These are phyloP conservation scores for Cercospora sp. DNA, from an alignment of 2,329 filamentous ascomycete species.

Conservation along the genomic window DNA sequence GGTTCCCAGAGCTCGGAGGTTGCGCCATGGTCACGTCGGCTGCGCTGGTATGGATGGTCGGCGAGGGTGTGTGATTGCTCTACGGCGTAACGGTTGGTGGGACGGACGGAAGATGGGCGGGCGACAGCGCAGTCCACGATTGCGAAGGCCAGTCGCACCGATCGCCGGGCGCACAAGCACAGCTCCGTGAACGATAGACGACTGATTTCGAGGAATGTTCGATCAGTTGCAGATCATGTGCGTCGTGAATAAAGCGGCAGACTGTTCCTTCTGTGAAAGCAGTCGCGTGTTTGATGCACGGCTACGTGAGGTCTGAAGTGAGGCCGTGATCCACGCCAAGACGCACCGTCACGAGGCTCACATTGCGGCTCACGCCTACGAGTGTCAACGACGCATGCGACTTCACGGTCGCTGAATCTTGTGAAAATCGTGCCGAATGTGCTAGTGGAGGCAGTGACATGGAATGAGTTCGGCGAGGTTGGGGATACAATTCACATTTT, in stretches of 20 bases:
- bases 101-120: background rate
- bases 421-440: background rate
- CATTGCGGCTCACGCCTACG: background rate
- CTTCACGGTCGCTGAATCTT: background rate
- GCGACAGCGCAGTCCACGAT: background rate
- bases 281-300: background rate
- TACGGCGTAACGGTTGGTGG: background rate
- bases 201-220: background rate
- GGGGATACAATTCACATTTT: background rate
- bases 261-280: background rate
- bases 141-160: background rate
- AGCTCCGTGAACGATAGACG: background rate
- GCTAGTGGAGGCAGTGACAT: background rate
- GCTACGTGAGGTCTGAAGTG: background rate
- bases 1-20: constrained; percentile 1
- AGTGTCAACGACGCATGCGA: background rate
- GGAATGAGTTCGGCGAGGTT: background rate
- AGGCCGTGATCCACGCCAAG: background rate
- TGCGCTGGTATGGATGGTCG: background rate
- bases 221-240: background rate
- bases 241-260: background rate
- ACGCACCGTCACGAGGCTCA: background rate
- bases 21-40: constrained; percentile 14
- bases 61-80: background rate
- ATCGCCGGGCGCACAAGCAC: background rate